Base-by-base conservation (phyloP, 129 eudicot genomes). In the Helianthus tuberosus region DNA sequence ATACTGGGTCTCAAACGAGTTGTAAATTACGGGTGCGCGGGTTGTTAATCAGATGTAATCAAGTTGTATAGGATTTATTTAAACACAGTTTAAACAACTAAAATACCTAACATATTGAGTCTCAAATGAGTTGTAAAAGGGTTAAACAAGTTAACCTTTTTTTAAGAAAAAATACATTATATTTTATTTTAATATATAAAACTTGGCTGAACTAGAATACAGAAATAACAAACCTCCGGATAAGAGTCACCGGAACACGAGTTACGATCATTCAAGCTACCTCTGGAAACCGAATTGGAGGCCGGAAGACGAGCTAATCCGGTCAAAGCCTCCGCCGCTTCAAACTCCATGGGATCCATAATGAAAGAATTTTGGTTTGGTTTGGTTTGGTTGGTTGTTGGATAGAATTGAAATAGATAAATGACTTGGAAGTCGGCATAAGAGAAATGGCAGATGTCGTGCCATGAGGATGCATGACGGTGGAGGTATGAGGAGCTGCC, bases 281-380 rank as follows among this genome's bases (percentile, higher is more conserved):
- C 52, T 78, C 66, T 5, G 39, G 74, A 43, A 75, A 62, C 79
- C 38, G 76, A 63, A 13, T 41, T 6, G 38, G 15, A 41, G 27
- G 68, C 51, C 58, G 75, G 73, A 66, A 74, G 52, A 43, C 41
- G 74, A 58, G 92, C 85, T 43, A 91, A 72, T 4, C 84, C 86
- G 0, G 97, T 89, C 79, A 91, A 80, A 41, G 89, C 92, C 44
- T 85, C 88, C 7, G 97, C 97, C 11, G 89, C 95, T 47, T 91
- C 97, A 23, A 91, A 27, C 77, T 91, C 85, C 86, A 80, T 57
- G 11, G 35, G 8, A 36, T 50, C 51, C 71, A 38, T 50, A 46
- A 46, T 44, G 11, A 36, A 4, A 0, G 6, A 3, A 3, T 0
- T 32, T 32, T 32, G 63, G 55, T 11, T 20, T 20, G 23, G 23